Evolutionary conservation across 345 rosid species (phyloP).

Genomic region (Brassica rapa): DNA sequence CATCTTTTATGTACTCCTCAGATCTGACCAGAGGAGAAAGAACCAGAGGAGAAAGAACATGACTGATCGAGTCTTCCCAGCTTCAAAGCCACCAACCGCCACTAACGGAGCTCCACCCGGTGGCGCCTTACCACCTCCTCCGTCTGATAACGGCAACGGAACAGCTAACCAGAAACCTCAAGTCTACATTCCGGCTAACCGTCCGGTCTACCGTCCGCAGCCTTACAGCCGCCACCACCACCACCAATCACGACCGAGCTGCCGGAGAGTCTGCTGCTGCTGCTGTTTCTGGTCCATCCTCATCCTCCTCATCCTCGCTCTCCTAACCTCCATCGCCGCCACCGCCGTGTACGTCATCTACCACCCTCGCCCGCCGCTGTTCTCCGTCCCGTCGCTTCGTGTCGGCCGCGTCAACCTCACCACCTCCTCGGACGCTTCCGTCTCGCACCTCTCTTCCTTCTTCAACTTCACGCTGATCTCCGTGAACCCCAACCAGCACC

Average conservation of each 20-base stretch:
- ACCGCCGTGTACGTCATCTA: constrained; percentile 75
- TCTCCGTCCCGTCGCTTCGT: constrained; percentile 69
- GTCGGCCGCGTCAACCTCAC: constrained; percentile 69
- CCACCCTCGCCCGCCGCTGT: constrained; percentile 74
- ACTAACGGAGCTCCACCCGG: constrained; percentile 13
- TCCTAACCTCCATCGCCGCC: constrained; percentile 65
- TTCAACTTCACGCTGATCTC: constrained; percentile 79
- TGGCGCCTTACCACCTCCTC: constrained; percentile 29
- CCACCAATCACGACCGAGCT: constrained; percentile 55
- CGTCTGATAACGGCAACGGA: constrained; percentile 30
- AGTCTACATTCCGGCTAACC: constrained; percentile 59
- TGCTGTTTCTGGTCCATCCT: constrained; percentile 86
- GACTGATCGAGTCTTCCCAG: constrained; percentile 71
- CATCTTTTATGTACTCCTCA: constrained; percentile 19
- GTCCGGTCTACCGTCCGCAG: constrained; percentile 62
- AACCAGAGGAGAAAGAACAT: constrained; percentile 22
- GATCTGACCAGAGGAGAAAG: constrained; percentile 36
- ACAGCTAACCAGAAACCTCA: constrained; percentile 48
- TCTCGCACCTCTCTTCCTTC: constrained; percentile 63
- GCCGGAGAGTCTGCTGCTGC: constrained; percentile 75
- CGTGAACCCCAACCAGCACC: constrained; percentile 76
- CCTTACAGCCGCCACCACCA: constrained; percentile 58
- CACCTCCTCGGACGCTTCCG: constrained; percentile 63
- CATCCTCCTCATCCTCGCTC: constrained; percentile 56
- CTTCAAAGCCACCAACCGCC: constrained; percentile 55